phyloP scores from a whole-genome alignment of 768 basidiomycete genomes.

The Pulveroboletus ravenelii region DNA sequence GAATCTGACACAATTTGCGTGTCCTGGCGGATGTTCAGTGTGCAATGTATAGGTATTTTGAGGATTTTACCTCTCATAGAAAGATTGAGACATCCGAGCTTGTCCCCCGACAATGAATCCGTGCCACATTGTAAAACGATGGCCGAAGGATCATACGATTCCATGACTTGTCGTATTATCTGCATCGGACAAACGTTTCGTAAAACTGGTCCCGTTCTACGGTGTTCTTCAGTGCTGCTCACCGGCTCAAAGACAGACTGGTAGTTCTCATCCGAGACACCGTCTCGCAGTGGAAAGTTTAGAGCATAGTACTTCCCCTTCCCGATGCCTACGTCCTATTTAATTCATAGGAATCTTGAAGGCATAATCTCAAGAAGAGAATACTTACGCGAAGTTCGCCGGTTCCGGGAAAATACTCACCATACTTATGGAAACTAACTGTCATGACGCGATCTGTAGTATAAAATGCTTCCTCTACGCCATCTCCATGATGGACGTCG shows the following conservation, averaged over 20 bases:
- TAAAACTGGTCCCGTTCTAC: neutral
- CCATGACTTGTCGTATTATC: slow-evolving; percentile 94
- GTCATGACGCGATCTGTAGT: slow-evolving; percentile 99
- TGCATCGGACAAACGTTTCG: slow-evolving; percentile 27
- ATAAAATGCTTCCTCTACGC: slow-evolving; percentile 99
- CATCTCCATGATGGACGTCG: slow-evolving; percentile 98
- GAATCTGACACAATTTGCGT: slow-evolving; percentile 96
- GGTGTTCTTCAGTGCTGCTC: slow-evolving; percentile 24
- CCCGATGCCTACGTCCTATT: slow-evolving; percentile 84
- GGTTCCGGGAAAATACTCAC: slow-evolving; percentile 98
- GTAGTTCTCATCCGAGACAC: slow-evolving; percentile 93
- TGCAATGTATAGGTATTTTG: neutral
- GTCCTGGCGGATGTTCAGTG: slow-evolving; percentile 47
- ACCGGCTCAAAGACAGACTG: slow-evolving; percentile 95
- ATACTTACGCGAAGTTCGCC: slow-evolving; percentile 82
- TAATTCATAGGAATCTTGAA: slow-evolving; percentile 9
- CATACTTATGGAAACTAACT: slow-evolving; percentile 96
- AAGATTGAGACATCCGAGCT: slow-evolving; percentile 91
- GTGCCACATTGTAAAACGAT: slow-evolving; percentile 97
- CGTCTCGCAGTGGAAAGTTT: slow-evolving; percentile 93
- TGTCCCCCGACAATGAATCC: slow-evolving; percentile 94
- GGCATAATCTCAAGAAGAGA: neutral
- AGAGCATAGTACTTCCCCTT: slow-evolving; percentile 93
- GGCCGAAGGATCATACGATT: slow-evolving; percentile 89
- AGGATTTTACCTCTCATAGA: slow-evolving; percentile 76